Conservation (phyloP, 495 filamentous ascomycete genomes). For the Tuber borchii region DNA sequence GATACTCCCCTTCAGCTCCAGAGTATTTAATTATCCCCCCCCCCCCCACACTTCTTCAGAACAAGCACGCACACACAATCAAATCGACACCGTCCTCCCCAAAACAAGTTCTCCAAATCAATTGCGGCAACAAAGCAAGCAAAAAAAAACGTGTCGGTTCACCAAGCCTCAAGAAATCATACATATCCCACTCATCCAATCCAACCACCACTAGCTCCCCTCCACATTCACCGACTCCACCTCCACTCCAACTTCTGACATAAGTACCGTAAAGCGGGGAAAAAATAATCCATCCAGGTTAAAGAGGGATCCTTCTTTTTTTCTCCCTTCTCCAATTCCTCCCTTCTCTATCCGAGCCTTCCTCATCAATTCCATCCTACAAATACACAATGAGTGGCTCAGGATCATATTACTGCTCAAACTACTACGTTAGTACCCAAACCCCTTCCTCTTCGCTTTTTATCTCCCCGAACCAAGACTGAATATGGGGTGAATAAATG, state of each 20-base stretch:
- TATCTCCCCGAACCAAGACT: neutral
- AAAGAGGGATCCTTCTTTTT: constrained; percentile 1
- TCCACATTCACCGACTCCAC: constrained; percentile 5
- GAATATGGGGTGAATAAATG: neutral
- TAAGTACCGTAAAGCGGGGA: constrained; percentile 6
- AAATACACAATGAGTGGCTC: constrained; percentile 34
- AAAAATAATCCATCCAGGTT: constrained; percentile 2
- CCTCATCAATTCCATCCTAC: constrained; percentile 9
- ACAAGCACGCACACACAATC: neutral
- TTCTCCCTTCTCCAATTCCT: neutral
- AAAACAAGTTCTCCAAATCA: neutral
- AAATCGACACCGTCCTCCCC: neutral
- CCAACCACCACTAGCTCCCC: constrained; percentile 16
- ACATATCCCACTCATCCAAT: constrained; percentile 5
- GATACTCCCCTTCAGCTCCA: neutral
- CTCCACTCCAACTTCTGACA: neutral
- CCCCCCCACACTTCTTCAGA: neutral
- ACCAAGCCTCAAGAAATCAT: constrained; percentile 8
- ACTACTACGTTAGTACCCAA: constrained; percentile 48
- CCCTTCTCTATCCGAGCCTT: constrained; percentile 8
- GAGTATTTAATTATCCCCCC: neutral
- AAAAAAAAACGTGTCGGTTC: neutral
- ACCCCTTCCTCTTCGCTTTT: neutral
- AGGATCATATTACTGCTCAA: constrained; percentile 50
- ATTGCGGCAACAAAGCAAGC: constrained; percentile 15